Evolutionary conservation across 345 rosid genomes (phyloP).

Genomic region (Boechera stricta): DNA sequence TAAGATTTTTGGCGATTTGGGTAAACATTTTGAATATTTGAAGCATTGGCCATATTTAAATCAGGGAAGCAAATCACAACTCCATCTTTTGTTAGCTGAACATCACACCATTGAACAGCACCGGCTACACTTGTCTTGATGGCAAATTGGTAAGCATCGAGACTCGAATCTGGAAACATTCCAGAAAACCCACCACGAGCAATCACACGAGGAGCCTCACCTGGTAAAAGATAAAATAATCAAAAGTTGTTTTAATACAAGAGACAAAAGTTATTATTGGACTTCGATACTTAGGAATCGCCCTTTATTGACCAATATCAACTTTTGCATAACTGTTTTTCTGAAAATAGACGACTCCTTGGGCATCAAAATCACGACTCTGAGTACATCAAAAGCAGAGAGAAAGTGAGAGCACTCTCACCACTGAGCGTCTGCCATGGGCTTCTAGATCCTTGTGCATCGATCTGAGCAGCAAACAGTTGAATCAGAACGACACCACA

Average conservation of each 20-base stretch:
- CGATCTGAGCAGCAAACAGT: constrained; percentile 45
- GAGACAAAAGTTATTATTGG: background rate
- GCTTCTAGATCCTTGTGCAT: constrained; percentile 54
- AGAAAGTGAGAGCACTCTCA: constrained; percentile 29
- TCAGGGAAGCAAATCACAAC: constrained; percentile 72
- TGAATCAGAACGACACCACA: constrained; percentile 34
- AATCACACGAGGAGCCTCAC: constrained; percentile 60
- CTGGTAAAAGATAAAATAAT: constrained; percentile 41
- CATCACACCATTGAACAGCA: constrained; percentile 70
- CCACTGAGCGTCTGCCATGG: constrained; percentile 61
- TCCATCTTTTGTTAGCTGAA: constrained; percentile 78
- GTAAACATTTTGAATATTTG: background rate
- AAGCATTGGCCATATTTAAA: constrained; percentile 56
- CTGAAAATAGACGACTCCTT: background rate
- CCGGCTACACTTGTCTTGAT: constrained; percentile 24
- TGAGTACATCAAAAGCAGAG: background rate
- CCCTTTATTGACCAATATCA: background rate
- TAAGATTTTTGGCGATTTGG: constrained; percentile 29
- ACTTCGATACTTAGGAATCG: too few relatives aligned
- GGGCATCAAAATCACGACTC: too few relatives aligned
- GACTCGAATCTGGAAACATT: constrained; percentile 69
- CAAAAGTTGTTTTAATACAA: background rate
- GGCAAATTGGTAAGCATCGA: constrained; percentile 50
- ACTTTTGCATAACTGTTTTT: too few relatives aligned
- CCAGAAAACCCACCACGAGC: constrained; percentile 94